Base-by-base conservation (phyloP, 208 protist species). In the Trypanosoma avium region DNA sequence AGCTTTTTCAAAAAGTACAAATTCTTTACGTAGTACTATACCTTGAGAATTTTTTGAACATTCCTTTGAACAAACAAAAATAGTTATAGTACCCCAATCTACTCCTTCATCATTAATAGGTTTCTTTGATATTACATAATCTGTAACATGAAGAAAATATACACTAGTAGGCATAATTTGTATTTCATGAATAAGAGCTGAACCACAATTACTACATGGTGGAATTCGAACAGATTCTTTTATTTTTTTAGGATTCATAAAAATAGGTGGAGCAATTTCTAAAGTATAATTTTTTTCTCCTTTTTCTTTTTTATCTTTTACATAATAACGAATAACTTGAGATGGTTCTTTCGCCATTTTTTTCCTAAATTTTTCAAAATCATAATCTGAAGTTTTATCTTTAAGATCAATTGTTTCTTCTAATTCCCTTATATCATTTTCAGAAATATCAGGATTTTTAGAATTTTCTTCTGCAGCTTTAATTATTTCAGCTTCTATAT, bases 281-380 rank as follows among this genome's bases (percentile, higher is more conserved):
- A 38, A 22, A 1, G 40, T 17, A 12, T 40, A 48, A 8, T 50
- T 45, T 22, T 19, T 43, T 54, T 49, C 42, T 21, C 36, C 1
- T 19, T 40, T 35, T 3, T 27, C 32, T 21, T 33, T 26, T 27
- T 30, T 15, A 4, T 27, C 48, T 12, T 77, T 77, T 53, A 75
- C 67, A 61, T 94, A 82, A 61, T 94, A 94, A 32, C 88, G 88
- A 29, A 92, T 43, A 26, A 94, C 85, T 42, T 94, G 88, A 47
- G 54, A 67, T 27, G 88, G 88, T 33, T 76, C 76, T 30, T 81
- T 77, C 19, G 82, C 75, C 5, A 94, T 63, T 33, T 74, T 70
- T 33, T 59, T 66, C 32, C 88, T 74, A 52, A 94, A 92, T 57
- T 87, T 90, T 46, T 94, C 88, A 70, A 82, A 94, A 40, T 71